phyloP scores from a whole-genome alignment of 345 rosid genomes.

The Murraya paniculata region DNA sequence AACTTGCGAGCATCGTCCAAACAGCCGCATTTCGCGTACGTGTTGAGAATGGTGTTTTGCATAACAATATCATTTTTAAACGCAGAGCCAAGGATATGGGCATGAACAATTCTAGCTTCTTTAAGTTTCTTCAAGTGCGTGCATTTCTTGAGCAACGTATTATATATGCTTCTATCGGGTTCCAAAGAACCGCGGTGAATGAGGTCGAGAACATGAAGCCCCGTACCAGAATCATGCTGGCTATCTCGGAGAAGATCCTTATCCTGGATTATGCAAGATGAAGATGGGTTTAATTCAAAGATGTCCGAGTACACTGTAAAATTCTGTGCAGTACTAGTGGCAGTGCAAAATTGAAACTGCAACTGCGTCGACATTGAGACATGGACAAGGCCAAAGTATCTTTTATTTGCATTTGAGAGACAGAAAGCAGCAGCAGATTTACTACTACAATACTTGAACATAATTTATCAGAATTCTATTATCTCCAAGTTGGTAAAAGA shows the following conservation, averaged over 20 bases:
- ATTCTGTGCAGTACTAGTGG: background rate
- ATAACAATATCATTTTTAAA: constrained; percentile 37
- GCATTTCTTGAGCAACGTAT: constrained; percentile 41
- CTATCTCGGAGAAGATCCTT: constrained; percentile 31
- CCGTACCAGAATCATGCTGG: constrained; percentile 20
- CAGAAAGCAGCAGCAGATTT: background rate
- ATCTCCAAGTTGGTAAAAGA: no score
- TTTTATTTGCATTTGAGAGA: background rate
- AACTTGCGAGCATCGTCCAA: constrained; percentile 43
- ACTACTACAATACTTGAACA: background rate
- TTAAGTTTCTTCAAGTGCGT: constrained; percentile 29
- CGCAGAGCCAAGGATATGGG: constrained; percentile 30
- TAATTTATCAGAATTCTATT: background rate
- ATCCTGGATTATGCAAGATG: constrained; percentile 12
- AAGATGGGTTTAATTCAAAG: no score
- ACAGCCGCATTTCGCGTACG: constrained; percentile 49
- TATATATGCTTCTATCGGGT: constrained; percentile 35
- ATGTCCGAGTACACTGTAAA: no score
- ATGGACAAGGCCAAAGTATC: background rate
- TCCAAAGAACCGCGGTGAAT: constrained; percentile 27
- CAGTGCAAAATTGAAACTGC: background rate
- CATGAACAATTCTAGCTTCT: constrained; percentile 44
- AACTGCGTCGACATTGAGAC: background rate
- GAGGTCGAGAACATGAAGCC: constrained; percentile 40
- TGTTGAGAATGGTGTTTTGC: constrained; percentile 40